phyloP scores from a whole-genome alignment of 345 rosid species.

The Salix udensis region DNA sequence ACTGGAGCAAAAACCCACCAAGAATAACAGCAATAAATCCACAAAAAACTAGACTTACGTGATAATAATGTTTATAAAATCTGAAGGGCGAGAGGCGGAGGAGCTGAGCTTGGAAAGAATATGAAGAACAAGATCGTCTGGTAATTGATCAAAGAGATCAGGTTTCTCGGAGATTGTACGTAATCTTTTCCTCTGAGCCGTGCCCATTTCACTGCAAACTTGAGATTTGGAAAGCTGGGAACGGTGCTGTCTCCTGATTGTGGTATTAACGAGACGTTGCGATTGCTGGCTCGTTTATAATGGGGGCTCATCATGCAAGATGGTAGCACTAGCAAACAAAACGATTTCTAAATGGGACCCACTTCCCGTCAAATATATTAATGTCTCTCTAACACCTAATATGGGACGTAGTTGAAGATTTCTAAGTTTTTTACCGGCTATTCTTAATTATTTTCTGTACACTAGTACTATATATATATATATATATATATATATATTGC shows the following conservation, averaged over 20 bases:
- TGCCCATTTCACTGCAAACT: background rate
- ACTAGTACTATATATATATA: background rate
- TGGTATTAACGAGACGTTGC: background rate
- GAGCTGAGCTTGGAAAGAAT: constrained; percentile 51
- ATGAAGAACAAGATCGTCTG: constrained; percentile 51
- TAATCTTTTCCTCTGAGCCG: constrained; percentile 30
- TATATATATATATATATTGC: background rate
- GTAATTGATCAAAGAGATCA: constrained; percentile 47
- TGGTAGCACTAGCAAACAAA: background rate
- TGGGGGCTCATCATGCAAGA: background rate
- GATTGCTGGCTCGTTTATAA: background rate
- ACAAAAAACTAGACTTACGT: constrained; percentile 33
- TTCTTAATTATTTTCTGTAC: background rate
- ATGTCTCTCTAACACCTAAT: background rate
- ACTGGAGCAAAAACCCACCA: background rate
- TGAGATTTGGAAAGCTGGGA: background rate
- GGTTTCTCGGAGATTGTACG: background rate
- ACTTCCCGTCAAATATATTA: background rate
- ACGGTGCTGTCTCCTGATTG: background rate
- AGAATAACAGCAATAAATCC: background rate
- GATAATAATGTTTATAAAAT: constrained; percentile 39
- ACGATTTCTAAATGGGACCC: background rate
- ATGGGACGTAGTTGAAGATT: background rate
- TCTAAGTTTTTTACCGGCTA: background rate
- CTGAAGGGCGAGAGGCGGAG: constrained; percentile 54